Evolutionary conservation across 805 yeast species (phyloP).

Genomic region (Candida multigemmis): DNA sequence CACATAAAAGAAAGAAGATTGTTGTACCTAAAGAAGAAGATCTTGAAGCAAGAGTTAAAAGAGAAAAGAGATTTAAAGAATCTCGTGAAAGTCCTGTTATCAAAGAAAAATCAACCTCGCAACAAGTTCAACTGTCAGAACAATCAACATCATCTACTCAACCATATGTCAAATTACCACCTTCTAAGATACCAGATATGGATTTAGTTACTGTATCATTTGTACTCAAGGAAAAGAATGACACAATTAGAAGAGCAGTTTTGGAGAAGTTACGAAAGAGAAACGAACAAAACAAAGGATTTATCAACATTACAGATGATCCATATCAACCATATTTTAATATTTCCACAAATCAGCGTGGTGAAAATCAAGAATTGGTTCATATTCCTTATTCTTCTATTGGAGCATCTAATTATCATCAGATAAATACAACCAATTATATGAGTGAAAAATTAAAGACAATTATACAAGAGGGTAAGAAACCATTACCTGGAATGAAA

Average conservation of each 20-base stretch:
- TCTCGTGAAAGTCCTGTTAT: constrained; percentile 7
- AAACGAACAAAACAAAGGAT: constrained; percentile 61
- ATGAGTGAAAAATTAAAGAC: constrained; percentile 32
- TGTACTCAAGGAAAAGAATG: constrained; percentile 65
- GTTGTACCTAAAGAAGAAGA: constrained; percentile 25
- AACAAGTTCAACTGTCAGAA: constrained; percentile 6
- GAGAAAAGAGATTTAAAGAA: constrained; percentile 11
- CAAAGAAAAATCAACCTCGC: constrained; percentile 6
- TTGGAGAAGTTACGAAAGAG: constrained; percentile 72
- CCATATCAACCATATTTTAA: constrained; percentile 76
- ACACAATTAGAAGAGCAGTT: constrained; percentile 74
- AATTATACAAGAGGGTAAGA: constrained; percentile 34
- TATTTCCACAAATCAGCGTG: constrained; percentile 45
- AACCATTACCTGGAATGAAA: constrained; percentile 34
- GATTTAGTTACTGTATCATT: constrained; percentile 77
- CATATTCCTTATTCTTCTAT: constrained; percentile 79
- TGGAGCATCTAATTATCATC: constrained; percentile 55
- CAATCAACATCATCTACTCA: constrained; percentile 34
- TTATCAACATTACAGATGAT: constrained; percentile 81
- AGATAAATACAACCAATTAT: constrained; percentile 52
- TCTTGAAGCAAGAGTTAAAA: constrained; percentile 17
- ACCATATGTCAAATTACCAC: constrained; percentile 80
- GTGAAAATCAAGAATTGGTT: constrained; percentile 36
- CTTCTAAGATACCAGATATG: constrained; percentile 89
- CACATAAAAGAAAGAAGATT: constrained; percentile 62